Percentiles rank a stretch among this genome's conserved stretches.
phyloP scores from a whole-genome alignment of 169 alveolate genomes.

The Plasmodium reichenowi region DNA sequence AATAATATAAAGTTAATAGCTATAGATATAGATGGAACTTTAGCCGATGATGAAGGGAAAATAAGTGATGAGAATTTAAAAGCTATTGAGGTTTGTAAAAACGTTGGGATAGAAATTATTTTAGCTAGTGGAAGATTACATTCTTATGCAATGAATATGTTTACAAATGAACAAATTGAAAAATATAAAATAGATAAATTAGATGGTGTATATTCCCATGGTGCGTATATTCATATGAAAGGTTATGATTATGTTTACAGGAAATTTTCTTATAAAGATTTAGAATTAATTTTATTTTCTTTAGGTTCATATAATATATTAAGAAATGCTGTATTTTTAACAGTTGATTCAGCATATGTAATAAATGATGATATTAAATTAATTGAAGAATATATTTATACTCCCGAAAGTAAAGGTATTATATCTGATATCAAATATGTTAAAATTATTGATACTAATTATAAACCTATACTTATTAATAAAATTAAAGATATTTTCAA shows the following conservation, averaged over 20 bases:
- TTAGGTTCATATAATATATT: conserved; percentile 15
- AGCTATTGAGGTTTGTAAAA: conserved; percentile 18
- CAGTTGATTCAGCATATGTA: conserved; percentile 28
- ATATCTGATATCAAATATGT: background rate
- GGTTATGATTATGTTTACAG: conserved; percentile 20
- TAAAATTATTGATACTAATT: background rate
- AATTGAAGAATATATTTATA: background rate
- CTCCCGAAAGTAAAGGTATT: background rate
- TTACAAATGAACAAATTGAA: conserved; percentile 32
- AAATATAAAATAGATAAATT: conserved; percentile 10
- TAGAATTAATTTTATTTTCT: conserved; percentile 32
- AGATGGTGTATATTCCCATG: conserved; percentile 57
- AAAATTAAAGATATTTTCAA: conserved; percentile 13
- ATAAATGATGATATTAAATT: background rate
- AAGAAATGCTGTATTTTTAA: conserved; percentile 24
- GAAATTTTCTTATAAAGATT: conserved; percentile 21
- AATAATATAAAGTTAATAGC: conserved; percentile 35
- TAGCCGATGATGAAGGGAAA: conserved; percentile 20
- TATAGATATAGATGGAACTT: conserved; percentile 57
- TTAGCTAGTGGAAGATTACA: conserved; percentile 43
- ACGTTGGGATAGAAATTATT: conserved; percentile 40
- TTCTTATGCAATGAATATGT: conserved; percentile 4
- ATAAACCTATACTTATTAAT: conserved; percentile 24
- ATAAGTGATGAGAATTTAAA: conserved; percentile 33
- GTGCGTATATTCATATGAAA: conserved; percentile 32